Base-by-base conservation (phyloP, 345 rosid genomes). In the Salix caprea region DNA sequence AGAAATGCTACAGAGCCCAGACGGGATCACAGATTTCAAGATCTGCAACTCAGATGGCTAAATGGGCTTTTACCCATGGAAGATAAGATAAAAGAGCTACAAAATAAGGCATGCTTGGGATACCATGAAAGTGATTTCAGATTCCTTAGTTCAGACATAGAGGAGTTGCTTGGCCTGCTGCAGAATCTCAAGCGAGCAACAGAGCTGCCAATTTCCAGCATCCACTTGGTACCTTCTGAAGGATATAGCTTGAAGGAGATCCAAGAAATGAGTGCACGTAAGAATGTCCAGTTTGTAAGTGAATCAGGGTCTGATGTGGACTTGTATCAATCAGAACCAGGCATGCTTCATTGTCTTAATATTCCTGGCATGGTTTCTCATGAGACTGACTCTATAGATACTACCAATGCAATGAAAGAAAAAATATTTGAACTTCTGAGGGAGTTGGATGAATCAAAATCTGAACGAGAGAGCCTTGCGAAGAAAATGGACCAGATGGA, bases 401-500 rank as follows among this genome's bases (percentile, higher is more conserved):
- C 91, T 48, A 79, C 79, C 44, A 85, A 78, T 84, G 87, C 90
- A 70, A 85, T 92, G 93, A 90, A 86, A 83, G 89, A 82, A 37
- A 93, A 91, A 82, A 84, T 91, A 61, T 86, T 90, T 79, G 97
- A 96, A 87, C 98, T 96, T 84, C 56, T 93, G 79, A 87, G 90
- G 71, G 99, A 91, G 76, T 83, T 96, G 87, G 97, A 92, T 75
- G 96, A 90, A 73, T 90, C 98, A 70, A 93, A 93, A 87, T 85
- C 90, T 78, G 98, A 93, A 86, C 84, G 85, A 74, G 96, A 88
- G 81, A 88, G 87, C 87, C 94, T 96, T 78, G 84, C 90, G 48
- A 91, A 89, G 88, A 96, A 96, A 89, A 93, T 93, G 97, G 92
- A 86, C 77, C 92, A 96, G 91, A 96, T 96, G 99, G 99, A 96